A percentile compares a stretch with the other conserved stretches of the same genome.
Evolutionary conservation across 148 eudicot genomes (phyloP).

Genomic region (Cornus suecica): DNA sequence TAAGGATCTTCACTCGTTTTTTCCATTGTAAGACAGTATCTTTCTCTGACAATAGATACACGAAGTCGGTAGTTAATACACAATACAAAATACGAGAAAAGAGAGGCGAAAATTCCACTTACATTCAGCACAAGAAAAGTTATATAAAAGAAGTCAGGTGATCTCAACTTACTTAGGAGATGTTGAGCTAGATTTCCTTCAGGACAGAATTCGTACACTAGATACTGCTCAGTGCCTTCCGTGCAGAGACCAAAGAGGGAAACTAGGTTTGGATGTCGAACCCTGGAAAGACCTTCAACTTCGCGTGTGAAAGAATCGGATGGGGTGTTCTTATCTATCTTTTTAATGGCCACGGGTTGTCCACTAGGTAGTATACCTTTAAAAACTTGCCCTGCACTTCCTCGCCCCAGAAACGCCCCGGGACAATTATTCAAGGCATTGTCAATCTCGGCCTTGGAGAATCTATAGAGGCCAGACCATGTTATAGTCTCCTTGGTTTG

Average conservation of each 20-base stretch:
- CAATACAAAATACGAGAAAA: background rate
- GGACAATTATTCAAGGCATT: constrained; percentile 28
- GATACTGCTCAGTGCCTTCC: constrained; percentile 41
- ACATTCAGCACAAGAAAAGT: too few relatives aligned
- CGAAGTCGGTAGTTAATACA: background rate
- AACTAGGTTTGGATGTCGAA: constrained; percentile 44
- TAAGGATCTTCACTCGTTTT: constrained; percentile 33
- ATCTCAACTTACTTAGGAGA: constrained; percentile 25
- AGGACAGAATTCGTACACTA: constrained; percentile 42
- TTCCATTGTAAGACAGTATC: constrained; percentile 37
- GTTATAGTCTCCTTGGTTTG: constrained; percentile 6
- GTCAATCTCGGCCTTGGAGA: constrained; percentile 44
- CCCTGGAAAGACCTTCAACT: constrained; percentile 36
- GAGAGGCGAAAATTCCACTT: too few relatives aligned
- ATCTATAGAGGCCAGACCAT: constrained; percentile 33
- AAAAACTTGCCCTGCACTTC: constrained; percentile 46
- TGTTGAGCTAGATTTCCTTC: constrained; percentile 42
- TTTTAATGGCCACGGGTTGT: constrained; percentile 42
- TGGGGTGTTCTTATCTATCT: constrained; percentile 32
- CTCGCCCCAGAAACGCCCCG: constrained; percentile 34
- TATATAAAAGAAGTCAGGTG: background rate
- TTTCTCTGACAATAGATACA: constrained; percentile 23
- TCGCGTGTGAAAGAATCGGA: constrained; percentile 38
- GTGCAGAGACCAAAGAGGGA: constrained; percentile 42
- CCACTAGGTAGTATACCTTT: constrained; percentile 46